Conservation (phyloP, 2,329 filamentous ascomycete genomes). For the Tolypocladium paradoxum region DNA sequence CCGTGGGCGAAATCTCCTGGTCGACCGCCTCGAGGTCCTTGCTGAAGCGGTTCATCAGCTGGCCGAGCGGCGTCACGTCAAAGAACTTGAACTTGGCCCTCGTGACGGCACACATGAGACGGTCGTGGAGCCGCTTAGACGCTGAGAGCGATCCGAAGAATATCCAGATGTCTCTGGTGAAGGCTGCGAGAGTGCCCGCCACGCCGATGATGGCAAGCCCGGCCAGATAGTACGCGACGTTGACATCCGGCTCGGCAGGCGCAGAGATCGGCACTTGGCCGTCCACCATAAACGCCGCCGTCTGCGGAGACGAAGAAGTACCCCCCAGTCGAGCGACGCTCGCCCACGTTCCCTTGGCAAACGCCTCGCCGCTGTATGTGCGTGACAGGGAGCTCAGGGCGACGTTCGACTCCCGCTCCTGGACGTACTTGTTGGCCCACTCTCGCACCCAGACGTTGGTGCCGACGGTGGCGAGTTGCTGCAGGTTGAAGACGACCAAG, state of each 20-base stretch:
- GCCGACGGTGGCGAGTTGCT: conserved; percentile 77
- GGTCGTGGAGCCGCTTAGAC: conserved; percentile 72
- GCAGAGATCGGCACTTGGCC: conserved; percentile 8
- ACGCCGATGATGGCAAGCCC: conserved; percentile 75
- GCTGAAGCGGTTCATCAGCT: conserved; percentile 97
- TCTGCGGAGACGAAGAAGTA: background rate
- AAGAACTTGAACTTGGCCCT: conserved; percentile 97
- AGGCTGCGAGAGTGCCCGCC: conserved; percentile 67
- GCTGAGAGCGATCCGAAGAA: conserved; percentile 88
- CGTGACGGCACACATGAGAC: conserved; percentile 67
- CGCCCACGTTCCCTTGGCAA: conserved; percentile 21
- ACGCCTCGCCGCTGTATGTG: conserved; percentile 14
- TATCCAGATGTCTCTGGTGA: conserved; percentile 75
- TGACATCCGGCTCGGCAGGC: conserved; percentile 44
- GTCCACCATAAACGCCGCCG: background rate
- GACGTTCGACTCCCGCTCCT: conserved; percentile 22
- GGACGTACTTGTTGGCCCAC: conserved; percentile 84
- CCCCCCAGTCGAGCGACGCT: conserved; percentile 28
- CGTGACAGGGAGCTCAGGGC: conserved; percentile 10
- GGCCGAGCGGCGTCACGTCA: conserved; percentile 87
- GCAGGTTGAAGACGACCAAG: conserved; percentile 61
- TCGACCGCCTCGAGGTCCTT: conserved; percentile 94
- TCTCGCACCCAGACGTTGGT: conserved; percentile 91
- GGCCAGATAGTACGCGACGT: conserved; percentile 72
- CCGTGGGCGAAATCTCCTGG: conserved; percentile 88